Evolutionary conservation across 2,329 filamentous ascomycete species (phyloP), one percentile per base, ranked within the genome.

Genomic region (Epichloe hybrida): DNA sequence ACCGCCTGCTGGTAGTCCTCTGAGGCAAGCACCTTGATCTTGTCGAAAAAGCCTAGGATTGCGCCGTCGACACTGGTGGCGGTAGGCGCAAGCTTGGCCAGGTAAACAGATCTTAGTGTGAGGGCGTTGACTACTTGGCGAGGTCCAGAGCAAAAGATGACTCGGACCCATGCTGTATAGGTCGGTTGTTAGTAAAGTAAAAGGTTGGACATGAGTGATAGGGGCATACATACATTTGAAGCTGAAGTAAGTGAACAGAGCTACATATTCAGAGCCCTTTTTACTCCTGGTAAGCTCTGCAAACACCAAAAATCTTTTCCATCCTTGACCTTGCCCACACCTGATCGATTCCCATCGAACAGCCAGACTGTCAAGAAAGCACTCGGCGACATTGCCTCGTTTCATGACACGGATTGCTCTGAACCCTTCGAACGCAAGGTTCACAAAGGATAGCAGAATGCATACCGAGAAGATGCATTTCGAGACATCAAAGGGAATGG

Each of bases 391-490:
- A 56, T 90, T 89, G 50, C 87, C 87, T 52, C 88, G 80, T 58
- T 75, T 82, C 65, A 97, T 94, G 48, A 94, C 87, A 44, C 84
- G 81, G 54, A 84, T 70, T 27, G 91, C 89, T 50, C 86, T 80
- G 46, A 94, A 63, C 71, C 87, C 88, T 66, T 95, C 86, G 61
- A 85, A 93, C 15, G 71, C 74, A 31, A 94, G 76, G 57, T 97
- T 86, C 56, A 88, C 71, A 65, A 91, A 90, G 9, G 90, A 97
- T 37, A 93, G 74, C 56, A 97, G 84, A 63, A 98, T 97, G 65
- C 90, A 95, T 51, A 81, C 79, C 31, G 88, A 85, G 65, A 97
- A 98, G 64, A 98, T 90, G 89, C 90, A 96, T 70, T 93, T 94
- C 12, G 88, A 86, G 50, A 91, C 78, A 46, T 80, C 71, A 61